Evolutionary conservation across 345 rosid genomes (phyloP), one percentile per base, ranked within the genome.

Genomic region (Geranium rotundifolium): DNA sequence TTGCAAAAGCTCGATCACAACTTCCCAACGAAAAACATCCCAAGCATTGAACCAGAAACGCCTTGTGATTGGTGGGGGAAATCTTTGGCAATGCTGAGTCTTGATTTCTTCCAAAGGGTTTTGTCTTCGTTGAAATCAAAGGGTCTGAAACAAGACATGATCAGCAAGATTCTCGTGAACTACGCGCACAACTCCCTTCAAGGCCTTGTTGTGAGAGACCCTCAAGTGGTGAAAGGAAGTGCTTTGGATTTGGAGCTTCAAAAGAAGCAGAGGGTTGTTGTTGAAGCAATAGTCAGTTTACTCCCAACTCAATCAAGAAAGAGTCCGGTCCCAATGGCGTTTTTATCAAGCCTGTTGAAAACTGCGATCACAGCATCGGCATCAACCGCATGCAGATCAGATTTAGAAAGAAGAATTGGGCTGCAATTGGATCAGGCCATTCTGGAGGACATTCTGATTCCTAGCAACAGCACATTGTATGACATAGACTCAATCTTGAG

Each of bases 341-440:
- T 90, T 67, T 91, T 93, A 54, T 90, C 97, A 14, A 93, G 97
- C 73, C 72, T 93, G 69, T 71, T 93, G 63, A 93, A 93, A 75
- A 75, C 85, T 54, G 83, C 87, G 4, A 90, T 90, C 58, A 81
- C 85, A n/a, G 79, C 90, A 31, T 79, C 27, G 27, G 27, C 27
- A 23, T 23, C 87, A 7, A 80, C 85, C 5, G 66, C 78, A 4
- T 88, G 96, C 69, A 83, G 88, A 72, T 80, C 95, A 0, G 96
- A 93, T 72, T 72, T 93, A 60, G 99, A 93, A 75, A 74, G 96
- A 65, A 76, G 99, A 41, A 88, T 93, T 0, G 96, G 97, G 60
- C 89, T 90, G 56, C 99, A 93, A 58, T 79, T 93, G 23, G 97
- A 93, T 69, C 99, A 93, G 72, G 97, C 99, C 16, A 93, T 93